These are phyloP conservation scores for Liriodendron chinense DNA, from an alignment of 164 flowering plant species.

Conservation along the genomic window DNA sequence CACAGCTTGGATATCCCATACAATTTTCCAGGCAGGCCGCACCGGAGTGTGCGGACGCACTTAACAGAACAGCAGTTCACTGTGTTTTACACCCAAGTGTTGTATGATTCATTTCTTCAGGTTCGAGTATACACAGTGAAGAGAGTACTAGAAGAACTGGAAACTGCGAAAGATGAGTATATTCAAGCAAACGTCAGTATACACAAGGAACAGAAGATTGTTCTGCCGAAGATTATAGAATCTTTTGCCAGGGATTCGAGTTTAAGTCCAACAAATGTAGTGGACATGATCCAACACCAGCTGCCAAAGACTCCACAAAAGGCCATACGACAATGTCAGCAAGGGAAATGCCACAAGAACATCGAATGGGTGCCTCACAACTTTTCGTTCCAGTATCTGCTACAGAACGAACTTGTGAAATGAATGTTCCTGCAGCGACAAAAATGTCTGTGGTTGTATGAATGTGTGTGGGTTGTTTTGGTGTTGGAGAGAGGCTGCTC, in stretches of 20 bases:
- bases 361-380: slow-evolving; percentile 82
- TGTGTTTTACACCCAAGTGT: too few species aligned
- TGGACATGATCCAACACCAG: slow-evolving; percentile 60
- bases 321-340: slow-evolving; percentile 45
- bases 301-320: slow-evolving; percentile 62
- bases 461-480: neutral
- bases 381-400: slow-evolving; percentile 71
- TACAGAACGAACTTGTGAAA: slow-evolving; percentile 66
- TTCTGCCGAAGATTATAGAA: slow-evolving; percentile 76
- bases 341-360: slow-evolving; percentile 52
- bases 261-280: slow-evolving; percentile 45
- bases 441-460: too few species aligned
- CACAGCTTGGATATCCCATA: too few species aligned
- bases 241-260: slow-evolving; percentile 70
- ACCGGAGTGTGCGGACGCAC: too few species aligned
- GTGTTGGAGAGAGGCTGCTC: neutral
- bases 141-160: slow-evolving; percentile 71
- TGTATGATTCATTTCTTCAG: neutral
- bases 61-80: too few species aligned
- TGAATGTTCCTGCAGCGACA: slow-evolving; percentile 15
- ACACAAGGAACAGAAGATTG: slow-evolving; percentile 58
- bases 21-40: too few species aligned
- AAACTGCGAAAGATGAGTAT: slow-evolving; percentile 85
- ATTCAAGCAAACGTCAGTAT: slow-evolving; percentile 71
- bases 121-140: slow-evolving; percentile 84